A percentile compares a stretch with the other conserved stretches of the same genome.
phyloP scores from a whole-genome alignment of 1,284 basidiomycete genomes.

The Ustilago sp. region DNA sequence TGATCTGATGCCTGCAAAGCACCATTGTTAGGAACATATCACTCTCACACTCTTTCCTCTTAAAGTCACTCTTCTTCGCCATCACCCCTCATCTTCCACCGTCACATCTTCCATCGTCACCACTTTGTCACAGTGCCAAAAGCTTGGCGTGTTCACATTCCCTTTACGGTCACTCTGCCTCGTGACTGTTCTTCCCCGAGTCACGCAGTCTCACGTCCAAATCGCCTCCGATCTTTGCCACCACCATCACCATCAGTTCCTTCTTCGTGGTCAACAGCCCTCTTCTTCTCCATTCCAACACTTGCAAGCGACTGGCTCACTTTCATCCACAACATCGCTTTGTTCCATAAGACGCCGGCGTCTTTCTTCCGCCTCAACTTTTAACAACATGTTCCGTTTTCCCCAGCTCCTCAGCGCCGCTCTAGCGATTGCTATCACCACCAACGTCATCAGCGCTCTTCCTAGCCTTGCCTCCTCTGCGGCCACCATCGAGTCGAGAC shows the following conservation, averaged over 20 bases:
- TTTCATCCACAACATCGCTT: background rate
- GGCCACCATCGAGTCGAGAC: conserved; percentile 4
- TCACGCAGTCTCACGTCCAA: background rate
- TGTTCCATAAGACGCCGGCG: conserved; percentile 22
- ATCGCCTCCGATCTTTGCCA: background rate
- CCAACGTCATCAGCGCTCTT: conserved; percentile 9
- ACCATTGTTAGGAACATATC: background rate
- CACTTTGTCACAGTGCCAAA: background rate
- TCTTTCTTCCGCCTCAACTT: background rate
- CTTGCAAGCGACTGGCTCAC: conserved; percentile 27
- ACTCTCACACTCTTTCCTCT: conserved; percentile 1
- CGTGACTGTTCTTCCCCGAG: background rate
- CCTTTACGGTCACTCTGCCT: conserved; percentile 7
- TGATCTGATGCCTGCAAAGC: too few relatives aligned
- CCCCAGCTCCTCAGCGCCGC: conserved; percentile 16
- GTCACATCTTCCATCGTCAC: background rate
- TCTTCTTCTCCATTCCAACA: background rate
- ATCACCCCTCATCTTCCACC: background rate
- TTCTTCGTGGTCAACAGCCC: conserved; percentile 8
- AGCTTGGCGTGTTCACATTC: background rate
- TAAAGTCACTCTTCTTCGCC: background rate
- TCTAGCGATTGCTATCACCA: conserved; percentile 14
- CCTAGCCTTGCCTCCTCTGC: conserved; percentile 3
- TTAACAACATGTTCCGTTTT: conserved; percentile 17
- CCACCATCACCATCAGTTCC: conserved; percentile 18